A percentile compares a stretch with the other conserved stretches of the same genome.
Evolutionary conservation across 1,284 basidiomycete genomes (phyloP).

Genomic region (Puccinia brachypodii): DNA sequence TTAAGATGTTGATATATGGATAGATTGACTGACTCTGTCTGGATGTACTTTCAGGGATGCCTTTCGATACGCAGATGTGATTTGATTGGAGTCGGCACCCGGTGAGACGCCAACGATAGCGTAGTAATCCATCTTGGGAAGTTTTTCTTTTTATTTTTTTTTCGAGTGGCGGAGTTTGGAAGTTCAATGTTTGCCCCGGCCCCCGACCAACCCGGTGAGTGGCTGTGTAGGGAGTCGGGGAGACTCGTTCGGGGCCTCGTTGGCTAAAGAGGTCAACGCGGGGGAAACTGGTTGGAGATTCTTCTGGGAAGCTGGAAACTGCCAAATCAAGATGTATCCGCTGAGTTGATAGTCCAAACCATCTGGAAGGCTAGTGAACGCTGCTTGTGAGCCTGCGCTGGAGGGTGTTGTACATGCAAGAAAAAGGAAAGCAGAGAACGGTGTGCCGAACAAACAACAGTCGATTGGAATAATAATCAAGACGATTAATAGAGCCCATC

Average conservation of each 20-base stretch:
- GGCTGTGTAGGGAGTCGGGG: too few species aligned
- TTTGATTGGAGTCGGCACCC: slow-evolving; percentile 34
- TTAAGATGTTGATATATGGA: neutral
- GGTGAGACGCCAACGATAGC: slow-evolving; percentile 22
- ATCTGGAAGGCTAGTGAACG: too few species aligned
- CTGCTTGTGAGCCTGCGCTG: too few species aligned
- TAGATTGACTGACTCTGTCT: slow-evolving; percentile 30
- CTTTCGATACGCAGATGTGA: slow-evolving; percentile 42
- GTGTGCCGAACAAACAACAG: neutral
- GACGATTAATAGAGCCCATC: neutral
- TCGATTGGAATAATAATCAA: neutral
- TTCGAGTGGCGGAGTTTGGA: neutral
- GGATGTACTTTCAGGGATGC: slow-evolving; percentile 48
- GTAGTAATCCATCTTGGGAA: slow-evolving; percentile 45
- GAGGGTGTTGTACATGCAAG: too few species aligned
- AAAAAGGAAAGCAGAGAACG: too few species aligned
- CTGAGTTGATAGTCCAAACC: too few species aligned
- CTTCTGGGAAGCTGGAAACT: too few species aligned
- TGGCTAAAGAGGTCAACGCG: neutral
- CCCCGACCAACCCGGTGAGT: too few species aligned
- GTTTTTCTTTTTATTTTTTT: too few species aligned
- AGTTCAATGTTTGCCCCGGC: too few species aligned
- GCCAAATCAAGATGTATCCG: too few species aligned
- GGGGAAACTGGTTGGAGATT: too few species aligned
- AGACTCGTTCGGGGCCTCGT: neutral